Base-by-base conservation (phyloP, 2,329 filamentous ascomycete genomes). In the Fusarium nygamai region DNA sequence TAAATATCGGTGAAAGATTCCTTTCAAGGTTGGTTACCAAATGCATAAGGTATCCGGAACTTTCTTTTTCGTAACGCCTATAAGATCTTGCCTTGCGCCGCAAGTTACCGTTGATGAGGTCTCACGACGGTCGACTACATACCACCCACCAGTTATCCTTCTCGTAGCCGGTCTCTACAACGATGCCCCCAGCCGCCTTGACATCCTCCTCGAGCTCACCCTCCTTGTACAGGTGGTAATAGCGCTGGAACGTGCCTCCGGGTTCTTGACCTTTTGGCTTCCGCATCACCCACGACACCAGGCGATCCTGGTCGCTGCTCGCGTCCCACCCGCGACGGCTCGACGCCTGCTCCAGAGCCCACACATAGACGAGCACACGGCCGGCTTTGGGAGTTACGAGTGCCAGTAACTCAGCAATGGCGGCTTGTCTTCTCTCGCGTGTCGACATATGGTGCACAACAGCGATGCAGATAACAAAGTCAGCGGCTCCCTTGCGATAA, bases 111-210 rank as follows among this genome's bases (percentile, higher is more conserved):
- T 46, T 31, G 47, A 48, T 38, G 61, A 46, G 47, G 64, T 65
- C 67, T 79, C 67, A 78, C 64, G 70, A 64, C 65, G 73, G 73
- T 58, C 78, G 78, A 60, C 78, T 81, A 74, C 83, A 84, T 80
- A 98, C 92, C 61, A 92, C 94, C 96, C 96, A 99, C 96, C 96
- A 98, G 84, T 99, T 99, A 81, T 98, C 96, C 85, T 92, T 95
- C 81, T 99, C 96, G 83, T 98, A 99, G 39, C 96, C 96, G 68
- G 90, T 91, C 74, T 94, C 92, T 31, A 96, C 78, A 20, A 98
- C 90, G 56, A 83, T 84, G 13, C 95, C 96, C 24, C 95, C 95
- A 27, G 92, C 95, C 22, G 88, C 87, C 58, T 83, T 81, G 65
- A 98, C 89, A 81, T 98, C 93, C 48, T 90, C 88, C 81, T 98